Conservation (phyloP, 208 protist species). For the Wallacemonas rigidus region DNA sequence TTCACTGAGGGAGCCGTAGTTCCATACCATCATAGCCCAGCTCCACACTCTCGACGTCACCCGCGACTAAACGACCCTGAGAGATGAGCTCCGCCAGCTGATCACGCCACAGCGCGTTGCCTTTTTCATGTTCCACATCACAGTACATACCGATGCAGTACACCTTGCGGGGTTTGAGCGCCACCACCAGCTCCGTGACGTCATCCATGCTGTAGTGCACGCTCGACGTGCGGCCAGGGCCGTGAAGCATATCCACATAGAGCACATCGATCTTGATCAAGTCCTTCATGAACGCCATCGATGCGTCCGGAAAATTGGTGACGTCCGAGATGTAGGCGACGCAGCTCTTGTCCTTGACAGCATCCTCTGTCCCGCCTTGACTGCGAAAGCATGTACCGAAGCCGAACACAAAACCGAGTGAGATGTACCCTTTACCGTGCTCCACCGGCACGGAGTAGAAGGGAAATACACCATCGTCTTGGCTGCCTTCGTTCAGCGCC, state of each 20-base stretch:
- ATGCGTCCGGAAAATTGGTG: conserved; percentile 49
- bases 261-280: conserved; percentile 84
- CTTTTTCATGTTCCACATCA: conserved; percentile 51
- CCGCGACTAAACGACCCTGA: conserved; percentile 26
- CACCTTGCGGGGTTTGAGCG: conserved; percentile 48
- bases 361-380: background rate
- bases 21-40: conserved; percentile 77
- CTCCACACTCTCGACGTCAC: conserved; percentile 50
- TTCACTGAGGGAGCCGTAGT: conserved; percentile 44
- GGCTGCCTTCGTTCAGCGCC: conserved; percentile 18
- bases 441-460: conserved; percentile 82
- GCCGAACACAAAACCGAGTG: conserved; percentile 87
- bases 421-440: conserved; percentile 71
- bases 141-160: conserved; percentile 85
- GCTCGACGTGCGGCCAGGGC: conserved; percentile 29
- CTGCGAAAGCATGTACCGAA: conserved; percentile 56
- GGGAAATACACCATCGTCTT: conserved; percentile 15
- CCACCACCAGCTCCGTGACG: conserved; percentile 44
- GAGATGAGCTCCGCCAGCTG: conserved; percentile 31
- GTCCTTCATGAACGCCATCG: conserved; percentile 71
- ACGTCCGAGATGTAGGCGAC: conserved; percentile 87
- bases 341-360: conserved; percentile 40
- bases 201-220: conserved; percentile 80
- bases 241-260: conserved; percentile 68
- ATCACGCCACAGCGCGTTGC: conserved; percentile 32